Evolutionary conservation across 2,329 filamentous ascomycete genomes (phyloP), one percentile per base, ranked within the genome.

Genomic region (Xylaria sp.): DNA sequence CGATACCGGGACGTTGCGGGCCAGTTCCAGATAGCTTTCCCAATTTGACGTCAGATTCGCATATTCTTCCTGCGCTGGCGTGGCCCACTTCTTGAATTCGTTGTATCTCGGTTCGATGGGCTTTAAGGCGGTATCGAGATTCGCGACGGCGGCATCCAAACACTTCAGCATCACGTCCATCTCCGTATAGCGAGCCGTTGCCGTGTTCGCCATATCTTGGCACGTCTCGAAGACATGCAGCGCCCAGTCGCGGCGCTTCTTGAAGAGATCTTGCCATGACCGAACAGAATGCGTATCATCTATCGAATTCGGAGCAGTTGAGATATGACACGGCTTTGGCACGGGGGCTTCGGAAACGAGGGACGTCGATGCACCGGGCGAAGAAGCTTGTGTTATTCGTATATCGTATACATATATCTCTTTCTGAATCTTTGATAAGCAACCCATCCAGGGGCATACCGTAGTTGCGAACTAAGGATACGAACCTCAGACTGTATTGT

Each of bases 331-430:
- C 73, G 82, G 85, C 67, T 83, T 84, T 42, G 86, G 88, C 40
- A 83, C 76, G 54, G 86, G 83, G 69, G 84, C 75, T 65, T 89
- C 85, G 75, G 82, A 81, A 69, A 84, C 78, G 63, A 84, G 79
- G 20, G 81, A 80, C 20, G 83, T 80, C 6, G 83, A 77, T 56
- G 81, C 78, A 44, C 80, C 81, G 7, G 85, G 75, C 60, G 86
- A 83, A 58, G 85, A 81, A 59, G 88, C 80, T 72, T 90, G 86
- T 72, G 91, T 89, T 75, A 91, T 89, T 73, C 90, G 89, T 70
- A 94, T 92, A 80, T 97, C 94, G 81, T 97, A 99, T 61, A 98
- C 89, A 79, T 92, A 98, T 66, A 99, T 90, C 79, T 98, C 94
- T 73, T 89, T 92, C 91, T 97, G 74, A 64, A 38, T 28, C 5